These are phyloP conservation scores for Aspergillus sp. DNA, from an alignment of 2,329 filamentous ascomycete genomes.

Conservation along the genomic window DNA sequence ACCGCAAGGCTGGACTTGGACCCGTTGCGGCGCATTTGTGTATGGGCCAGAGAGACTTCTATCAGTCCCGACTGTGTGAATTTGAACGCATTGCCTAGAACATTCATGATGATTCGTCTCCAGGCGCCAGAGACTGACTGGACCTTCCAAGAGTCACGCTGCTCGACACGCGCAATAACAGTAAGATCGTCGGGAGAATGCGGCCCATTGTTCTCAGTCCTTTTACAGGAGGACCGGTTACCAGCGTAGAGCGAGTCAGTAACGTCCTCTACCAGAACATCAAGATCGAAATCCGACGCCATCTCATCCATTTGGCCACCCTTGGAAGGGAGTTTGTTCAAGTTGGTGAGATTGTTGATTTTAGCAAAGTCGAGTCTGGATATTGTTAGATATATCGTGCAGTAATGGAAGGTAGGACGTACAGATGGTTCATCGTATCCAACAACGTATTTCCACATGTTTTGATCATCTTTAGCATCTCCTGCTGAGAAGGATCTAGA, in stretches of 20 bases:
- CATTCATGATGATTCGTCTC: conserved; percentile 38
- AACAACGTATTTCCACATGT: conserved; percentile 52
- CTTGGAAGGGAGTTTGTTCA: conserved; percentile 11
- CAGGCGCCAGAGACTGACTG: conserved; percentile 30
- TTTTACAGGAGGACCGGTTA: conserved; percentile 3
- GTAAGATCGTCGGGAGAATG: conserved; percentile 17
- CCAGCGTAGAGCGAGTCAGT: conserved; percentile 29
- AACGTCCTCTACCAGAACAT: conserved; percentile 30
- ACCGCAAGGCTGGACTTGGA: conserved; percentile 20
- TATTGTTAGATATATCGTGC: neutral
- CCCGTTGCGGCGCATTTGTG: conserved; percentile 8
- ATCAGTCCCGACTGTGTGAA: conserved; percentile 36
- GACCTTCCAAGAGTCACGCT: conserved; percentile 29
- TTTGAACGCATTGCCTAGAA: conserved; percentile 39
- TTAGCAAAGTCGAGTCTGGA: conserved; percentile 35
- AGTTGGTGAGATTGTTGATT: conserved; percentile 30
- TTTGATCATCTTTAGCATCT: conserved; percentile 49
- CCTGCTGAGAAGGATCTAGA: conserved; percentile 41
- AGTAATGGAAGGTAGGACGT: neutral
- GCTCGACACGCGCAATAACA: conserved; percentile 30
- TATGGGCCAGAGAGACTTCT: conserved; percentile 27
- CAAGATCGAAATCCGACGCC: conserved; percentile 33
- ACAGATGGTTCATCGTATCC: conserved; percentile 47
- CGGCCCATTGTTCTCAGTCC: neutral
- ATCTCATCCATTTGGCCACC: conserved; percentile 21